Evolutionary conservation across 2,329 filamentous ascomycete genomes (phyloP).

Genomic region (Emergomyces orientalis): DNA sequence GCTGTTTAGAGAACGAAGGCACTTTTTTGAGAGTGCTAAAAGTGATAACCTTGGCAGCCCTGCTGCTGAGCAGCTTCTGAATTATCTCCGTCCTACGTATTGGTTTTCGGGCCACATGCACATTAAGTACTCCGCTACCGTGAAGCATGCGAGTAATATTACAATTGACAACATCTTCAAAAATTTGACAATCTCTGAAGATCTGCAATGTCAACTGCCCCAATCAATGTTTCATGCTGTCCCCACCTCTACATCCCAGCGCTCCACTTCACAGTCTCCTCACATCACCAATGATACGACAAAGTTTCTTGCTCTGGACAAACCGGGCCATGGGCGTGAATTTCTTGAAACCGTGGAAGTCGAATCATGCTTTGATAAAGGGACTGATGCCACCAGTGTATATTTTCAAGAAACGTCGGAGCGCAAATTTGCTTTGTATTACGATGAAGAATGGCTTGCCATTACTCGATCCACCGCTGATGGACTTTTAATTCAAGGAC

Average conservation of each 20-base stretch:
- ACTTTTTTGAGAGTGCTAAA: slow-evolving; percentile 65
- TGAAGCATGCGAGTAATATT: slow-evolving; percentile 34
- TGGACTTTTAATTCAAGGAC: slow-evolving; percentile 45
- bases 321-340: slow-evolving; percentile 56
- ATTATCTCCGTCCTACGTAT: slow-evolving; percentile 67
- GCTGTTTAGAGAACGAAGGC: slow-evolving; percentile 63
- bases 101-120: slow-evolving; percentile 96
- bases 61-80: slow-evolving; percentile 70
- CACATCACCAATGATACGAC: slow-evolving; percentile 69
- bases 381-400: slow-evolving; percentile 26
- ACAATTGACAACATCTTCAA: slow-evolving; percentile 1
- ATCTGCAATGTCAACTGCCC: background rate
- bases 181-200: background rate
- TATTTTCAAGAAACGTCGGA: slow-evolving; percentile 23
- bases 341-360: slow-evolving; percentile 72
- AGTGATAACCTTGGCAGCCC: slow-evolving; percentile 67
- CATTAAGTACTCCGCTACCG: slow-evolving; percentile 65
- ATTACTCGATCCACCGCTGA: slow-evolving; percentile 73
- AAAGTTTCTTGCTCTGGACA: slow-evolving; percentile 82
- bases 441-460: slow-evolving; percentile 91
- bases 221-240: background rate
- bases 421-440: slow-evolving; percentile 36
- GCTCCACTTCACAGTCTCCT: slow-evolving; percentile 56
- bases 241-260: slow-evolving; percentile 13
- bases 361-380: slow-evolving; percentile 13